Conservation (phyloP, 371 early-diverging fungal species). For the Circinella minor region DNA sequence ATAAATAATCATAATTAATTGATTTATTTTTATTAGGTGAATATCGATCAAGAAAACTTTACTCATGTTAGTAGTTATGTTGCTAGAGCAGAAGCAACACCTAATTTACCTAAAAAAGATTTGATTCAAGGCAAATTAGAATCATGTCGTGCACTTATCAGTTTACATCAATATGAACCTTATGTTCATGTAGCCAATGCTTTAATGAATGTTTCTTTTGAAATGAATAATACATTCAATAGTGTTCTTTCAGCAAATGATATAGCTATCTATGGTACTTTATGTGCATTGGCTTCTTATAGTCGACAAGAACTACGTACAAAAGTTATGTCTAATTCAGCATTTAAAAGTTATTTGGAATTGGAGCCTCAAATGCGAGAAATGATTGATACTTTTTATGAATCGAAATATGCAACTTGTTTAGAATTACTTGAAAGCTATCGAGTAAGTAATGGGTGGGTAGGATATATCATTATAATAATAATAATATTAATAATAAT, state of each 20-base stretch:
- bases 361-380: conserved; percentile 81
- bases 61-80: conserved; percentile 76
- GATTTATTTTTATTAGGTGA: conserved; percentile 12
- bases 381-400: conserved; percentile 72
- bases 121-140: conserved; percentile 67
- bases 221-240: conserved; percentile 41
- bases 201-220: conserved; percentile 72
- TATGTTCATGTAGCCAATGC: conserved; percentile 66
- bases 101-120: conserved; percentile 67
- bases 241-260: conserved; percentile 80
- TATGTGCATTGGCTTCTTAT: conserved; percentile 83
- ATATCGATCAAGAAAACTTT: conserved; percentile 70
- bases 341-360: conserved; percentile 80
- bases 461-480: background rate
- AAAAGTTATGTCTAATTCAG: conserved; percentile 70
- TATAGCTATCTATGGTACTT: conserved; percentile 81
- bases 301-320: conserved; percentile 72
- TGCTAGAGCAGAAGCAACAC: conserved; percentile 72
- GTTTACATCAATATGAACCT: conserved; percentile 50
- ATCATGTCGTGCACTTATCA: conserved; percentile 68
- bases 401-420: conserved; percentile 75
- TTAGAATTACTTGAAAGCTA: conserved; percentile 70
- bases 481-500: background rate
- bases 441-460: conserved; percentile 47
- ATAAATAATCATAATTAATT: too few species aligned